Percentiles rank a stretch among this genome's conserved stretches.
phyloP scores from a whole-genome alignment of 2,329 filamentous ascomycete species.

The Metarhizium guizhouense region DNA sequence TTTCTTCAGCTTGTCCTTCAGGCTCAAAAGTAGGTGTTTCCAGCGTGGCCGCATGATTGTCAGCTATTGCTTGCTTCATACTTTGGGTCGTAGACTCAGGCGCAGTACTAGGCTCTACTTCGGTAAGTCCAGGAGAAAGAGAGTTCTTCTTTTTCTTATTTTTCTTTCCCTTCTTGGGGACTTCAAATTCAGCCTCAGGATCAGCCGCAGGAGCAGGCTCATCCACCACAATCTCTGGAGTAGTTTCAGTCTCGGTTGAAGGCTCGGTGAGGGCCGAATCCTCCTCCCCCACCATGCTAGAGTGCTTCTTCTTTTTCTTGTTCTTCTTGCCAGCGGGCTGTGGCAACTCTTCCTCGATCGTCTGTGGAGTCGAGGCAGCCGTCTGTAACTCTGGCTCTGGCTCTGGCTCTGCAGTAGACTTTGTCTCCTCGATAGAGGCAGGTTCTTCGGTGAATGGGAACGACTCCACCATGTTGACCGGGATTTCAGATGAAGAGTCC shows the following conservation, averaged over 20 bases:
- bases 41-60: not conserved
- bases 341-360: no score
- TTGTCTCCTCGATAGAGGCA: not conserved
- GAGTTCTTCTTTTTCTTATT: constrained; percentile 12
- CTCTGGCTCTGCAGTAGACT: not conserved
- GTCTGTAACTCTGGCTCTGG: constrained; percentile 7
- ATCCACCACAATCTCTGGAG: not conserved
- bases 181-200: constrained; percentile 1
- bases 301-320: not conserved
- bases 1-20: not conserved
- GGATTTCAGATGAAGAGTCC: not conserved
- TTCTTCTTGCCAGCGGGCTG: no score
- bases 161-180: constrained; percentile 7
- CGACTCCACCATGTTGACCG: not conserved
- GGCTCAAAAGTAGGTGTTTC: not conserved
- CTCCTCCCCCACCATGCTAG: not conserved
- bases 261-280: not conserved
- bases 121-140: constrained; percentile 1
- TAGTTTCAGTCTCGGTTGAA: not conserved
- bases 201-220: not conserved
- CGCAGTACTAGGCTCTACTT: not conserved
- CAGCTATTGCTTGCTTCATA: not conserved
- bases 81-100: not conserved
- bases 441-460: constrained; percentile 2
- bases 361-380: no score